Base-by-base conservation (phyloP, 2,329 filamentous ascomycete genomes). In the Epichloe coenophiala region DNA sequence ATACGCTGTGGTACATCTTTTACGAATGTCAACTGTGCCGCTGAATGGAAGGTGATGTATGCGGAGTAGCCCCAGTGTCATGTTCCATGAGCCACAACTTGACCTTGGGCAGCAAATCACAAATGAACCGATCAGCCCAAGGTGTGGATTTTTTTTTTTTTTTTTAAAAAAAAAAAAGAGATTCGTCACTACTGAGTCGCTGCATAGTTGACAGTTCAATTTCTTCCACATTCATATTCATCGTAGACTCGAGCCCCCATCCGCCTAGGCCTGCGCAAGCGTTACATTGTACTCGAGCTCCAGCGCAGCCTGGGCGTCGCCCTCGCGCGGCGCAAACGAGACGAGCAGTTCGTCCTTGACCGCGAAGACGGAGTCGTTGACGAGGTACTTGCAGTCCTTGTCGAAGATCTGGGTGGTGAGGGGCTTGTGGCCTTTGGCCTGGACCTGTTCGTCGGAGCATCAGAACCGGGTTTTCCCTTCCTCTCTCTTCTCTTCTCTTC, bases 321-420 rank as follows among this genome's bases (percentile, higher is more conserved):
- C 65, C 48, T 63, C 54, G 5, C 63, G 60, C 7, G 64, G 63
- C 51, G 61, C 59, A 54, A 76, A 76, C 36, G 61, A 58, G 0
- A 75, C 69, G 3, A 66, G 59, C 38, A 78, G 59, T 27, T 73
- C 73, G 23, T 73, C 65, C 66, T 78, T 78, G 50, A 77, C 73
- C 0, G 75, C 76, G 52, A 76, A 79, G 9, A 77, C 75, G 5
- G 69, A 67, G 55, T 79, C 76, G 42, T 71, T 68, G 5, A 58
- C 58, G 21, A 87, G 69, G 57, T 86, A 81, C 54, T 76, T 72
- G 64, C 81, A 80, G 54, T 78, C 72, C 51, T 73, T 70, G 63
- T 88, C 84, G 61, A 88, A 91, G 50, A 93, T 81, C 64, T 93
- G 86, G 1, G 74, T 76, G 0, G 83, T 84, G 45, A 94, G 74